phyloP scores from a whole-genome alignment of 1,284 basidiomycete genomes.

The Uromyces viciae-fabae region DNA sequence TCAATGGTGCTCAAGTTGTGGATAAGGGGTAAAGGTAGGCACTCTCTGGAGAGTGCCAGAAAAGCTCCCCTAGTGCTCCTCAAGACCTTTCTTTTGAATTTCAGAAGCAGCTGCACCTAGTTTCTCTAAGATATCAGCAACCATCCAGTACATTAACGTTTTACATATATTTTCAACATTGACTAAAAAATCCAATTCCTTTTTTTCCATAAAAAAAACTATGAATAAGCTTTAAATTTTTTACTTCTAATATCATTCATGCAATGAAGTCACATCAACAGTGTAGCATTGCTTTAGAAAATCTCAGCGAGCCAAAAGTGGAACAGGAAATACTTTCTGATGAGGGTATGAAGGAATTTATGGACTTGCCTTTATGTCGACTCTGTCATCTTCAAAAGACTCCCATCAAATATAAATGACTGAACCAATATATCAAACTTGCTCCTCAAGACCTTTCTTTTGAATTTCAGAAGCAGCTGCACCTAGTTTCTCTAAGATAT shows the following conservation, averaged over 20 bases:
- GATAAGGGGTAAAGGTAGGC: no score
- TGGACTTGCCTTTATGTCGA: neutral
- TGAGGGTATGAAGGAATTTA: neutral
- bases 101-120: neutral
- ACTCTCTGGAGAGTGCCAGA: no score
- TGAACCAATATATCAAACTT: neutral
- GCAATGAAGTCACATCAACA: neutral
- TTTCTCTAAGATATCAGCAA: no score
- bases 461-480: neutral
- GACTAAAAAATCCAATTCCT: neutral
- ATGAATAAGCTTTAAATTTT: neutral
- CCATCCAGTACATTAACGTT: no score
- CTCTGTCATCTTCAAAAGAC: neutral
- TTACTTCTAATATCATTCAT: neutral
- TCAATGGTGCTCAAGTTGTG: no score
- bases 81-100: slow-evolving; percentile 2
- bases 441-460: neutral
- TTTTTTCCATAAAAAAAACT: neutral
- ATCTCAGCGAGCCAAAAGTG: neutral
- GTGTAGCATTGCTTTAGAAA: neutral
- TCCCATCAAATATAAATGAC: neutral
- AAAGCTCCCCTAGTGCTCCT: no score
- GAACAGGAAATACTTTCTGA: neutral
- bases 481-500: neutral
- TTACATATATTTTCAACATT: no score